A percentile compares a stretch with the other conserved stretches of the same genome.
These are phyloP conservation scores for Vitis cinerea DNA, from an alignment of 164 flowering plant genomes.

Conservation along the genomic window DNA sequence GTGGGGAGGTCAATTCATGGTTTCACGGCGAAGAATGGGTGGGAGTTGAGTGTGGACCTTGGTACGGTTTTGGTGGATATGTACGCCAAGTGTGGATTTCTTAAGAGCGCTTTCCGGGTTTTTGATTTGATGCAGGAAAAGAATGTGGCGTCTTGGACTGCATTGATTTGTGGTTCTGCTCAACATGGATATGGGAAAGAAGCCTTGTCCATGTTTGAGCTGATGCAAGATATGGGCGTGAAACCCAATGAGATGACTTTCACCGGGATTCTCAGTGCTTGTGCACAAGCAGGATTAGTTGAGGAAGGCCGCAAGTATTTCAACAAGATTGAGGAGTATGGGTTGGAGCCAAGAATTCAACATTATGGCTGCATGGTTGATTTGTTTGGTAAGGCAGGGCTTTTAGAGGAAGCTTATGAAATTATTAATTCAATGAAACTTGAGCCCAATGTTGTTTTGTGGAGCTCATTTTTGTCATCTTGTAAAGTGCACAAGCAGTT, in stretches of 20 bases:
- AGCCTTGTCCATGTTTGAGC: conserved; percentile 40
- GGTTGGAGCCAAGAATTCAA: conserved; percentile 48
- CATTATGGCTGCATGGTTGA: conserved; percentile 75
- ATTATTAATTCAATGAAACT: conserved; percentile 48
- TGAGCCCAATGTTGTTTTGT: conserved; percentile 53
- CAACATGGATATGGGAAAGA: conserved; percentile 38
- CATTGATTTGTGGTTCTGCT: conserved; percentile 55
- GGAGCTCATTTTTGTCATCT: conserved; percentile 61
- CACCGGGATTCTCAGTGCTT: conserved; percentile 59
- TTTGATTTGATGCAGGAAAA: conserved; percentile 43
- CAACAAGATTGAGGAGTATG: conserved; percentile 38
- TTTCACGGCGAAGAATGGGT: conserved; percentile 38
- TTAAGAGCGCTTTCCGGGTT: conserved; percentile 27
- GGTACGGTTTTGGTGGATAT: conserved; percentile 56
- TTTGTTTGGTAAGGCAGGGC: conserved; percentile 59
- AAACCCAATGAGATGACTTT: conserved; percentile 56
- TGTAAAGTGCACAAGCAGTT: conserved; percentile 59
- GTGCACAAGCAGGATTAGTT: conserved; percentile 46
- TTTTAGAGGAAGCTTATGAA: conserved; percentile 57
- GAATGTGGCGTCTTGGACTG: conserved; percentile 55
- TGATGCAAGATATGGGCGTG: conserved; percentile 38
- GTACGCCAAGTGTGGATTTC: conserved; percentile 52
- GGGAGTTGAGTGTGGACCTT: conserved; percentile 43
- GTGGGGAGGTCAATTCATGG: conserved; percentile 62
- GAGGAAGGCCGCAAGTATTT: conserved; percentile 43